Evolutionary conservation across 495 filamentous ascomycete species (phyloP), one percentile per base, ranked within the genome.

Genomic region (Astrothelium subdiscretum): DNA sequence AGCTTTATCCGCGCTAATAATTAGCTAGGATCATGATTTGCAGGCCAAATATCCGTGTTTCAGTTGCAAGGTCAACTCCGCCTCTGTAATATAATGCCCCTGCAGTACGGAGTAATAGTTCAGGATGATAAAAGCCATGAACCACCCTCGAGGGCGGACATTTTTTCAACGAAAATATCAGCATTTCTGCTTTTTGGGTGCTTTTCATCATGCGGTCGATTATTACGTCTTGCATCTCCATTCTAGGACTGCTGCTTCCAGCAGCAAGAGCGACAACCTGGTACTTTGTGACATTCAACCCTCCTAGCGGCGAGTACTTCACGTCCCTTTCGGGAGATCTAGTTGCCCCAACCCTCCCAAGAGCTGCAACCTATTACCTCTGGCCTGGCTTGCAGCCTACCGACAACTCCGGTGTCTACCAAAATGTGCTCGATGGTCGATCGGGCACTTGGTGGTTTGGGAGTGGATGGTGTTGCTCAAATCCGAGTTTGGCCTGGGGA

Each of bases 381-480:
- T 75, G 73, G 75, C 75, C 75, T 2, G 76, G 77, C 2, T 70
- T 78, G 10, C 71, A 78, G 58, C 72, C 74, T 1, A 73, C 71
- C 3, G 76, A 73, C 54, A 72, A 74, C 32, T 73, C 62, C 24
- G 76, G 75, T 20, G 74, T 78, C 3, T 77, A 76, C 31, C 74
- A 77, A 58, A 72, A 72, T 22, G 77, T 77, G 4, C 68, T 77
- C 6, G 76, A 77, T 59, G 73, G 76, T 6, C 65, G 75, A 1
- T 72, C 66, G 13, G 74, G 75, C 11, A 74, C 71, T 4, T 77
- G 76, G 76, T 76, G 75, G 74, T 75, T 79, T 54, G 73, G 72
- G 6, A 68, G 67, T 20, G 75, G 77, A 8, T 79, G 75, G 77
- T 77, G 76, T 51, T 76, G 74, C 58, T 69, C 66, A 8, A 76